These are phyloP conservation scores for Phanerochaete sordida DNA, from an alignment of 768 basidiomycete species.

Conservation along the genomic window DNA sequence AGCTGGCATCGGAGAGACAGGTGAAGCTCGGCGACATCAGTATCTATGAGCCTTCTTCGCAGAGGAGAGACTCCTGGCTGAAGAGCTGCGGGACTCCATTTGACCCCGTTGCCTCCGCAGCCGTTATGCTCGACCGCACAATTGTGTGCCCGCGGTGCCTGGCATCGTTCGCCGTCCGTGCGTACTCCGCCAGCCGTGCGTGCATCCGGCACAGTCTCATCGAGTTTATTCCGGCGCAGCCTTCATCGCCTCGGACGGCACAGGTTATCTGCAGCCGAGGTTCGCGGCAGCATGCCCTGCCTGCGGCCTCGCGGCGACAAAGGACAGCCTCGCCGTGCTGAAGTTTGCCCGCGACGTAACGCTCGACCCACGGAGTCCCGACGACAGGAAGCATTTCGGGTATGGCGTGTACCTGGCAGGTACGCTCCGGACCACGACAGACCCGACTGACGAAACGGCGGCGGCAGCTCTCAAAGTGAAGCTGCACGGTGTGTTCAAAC, in stretches of 20 bases:
- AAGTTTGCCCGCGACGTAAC: slow-evolving; percentile 42
- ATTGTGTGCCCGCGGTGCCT: slow-evolving; percentile 36
- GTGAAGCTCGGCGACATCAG: slow-evolving; percentile 17
- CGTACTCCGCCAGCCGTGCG: slow-evolving; percentile 16
- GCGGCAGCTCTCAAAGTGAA: neutral
- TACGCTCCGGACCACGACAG: slow-evolving; percentile 3
- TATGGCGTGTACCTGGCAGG: slow-evolving; percentile 10
- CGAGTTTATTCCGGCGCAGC: slow-evolving; percentile 27
- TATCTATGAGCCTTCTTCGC: slow-evolving; percentile 14
- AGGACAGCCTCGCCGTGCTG: slow-evolving; percentile 36
- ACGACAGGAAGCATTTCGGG: neutral
- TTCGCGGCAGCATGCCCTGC: slow-evolving; percentile 35
- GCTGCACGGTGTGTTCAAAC: neutral
- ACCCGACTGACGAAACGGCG: neutral
- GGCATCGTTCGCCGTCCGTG: slow-evolving; percentile 27
- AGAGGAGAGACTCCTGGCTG: slow-evolving; percentile 16
- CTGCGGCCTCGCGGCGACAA: slow-evolving; percentile 40
- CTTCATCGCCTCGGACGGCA: slow-evolving; percentile 35
- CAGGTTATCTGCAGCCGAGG: slow-evolving; percentile 44
- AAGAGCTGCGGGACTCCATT: slow-evolving; percentile 22
- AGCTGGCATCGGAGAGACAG: too few species aligned
- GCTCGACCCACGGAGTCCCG: slow-evolving; percentile 8
- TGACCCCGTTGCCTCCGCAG: slow-evolving; percentile 33
- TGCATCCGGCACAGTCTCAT: neutral
- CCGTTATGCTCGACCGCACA: slow-evolving; percentile 19